Conservation (phyloP, 2,329 filamentous ascomycete genomes). For the Teratosphaeria pseudoeucalypti region DNA sequence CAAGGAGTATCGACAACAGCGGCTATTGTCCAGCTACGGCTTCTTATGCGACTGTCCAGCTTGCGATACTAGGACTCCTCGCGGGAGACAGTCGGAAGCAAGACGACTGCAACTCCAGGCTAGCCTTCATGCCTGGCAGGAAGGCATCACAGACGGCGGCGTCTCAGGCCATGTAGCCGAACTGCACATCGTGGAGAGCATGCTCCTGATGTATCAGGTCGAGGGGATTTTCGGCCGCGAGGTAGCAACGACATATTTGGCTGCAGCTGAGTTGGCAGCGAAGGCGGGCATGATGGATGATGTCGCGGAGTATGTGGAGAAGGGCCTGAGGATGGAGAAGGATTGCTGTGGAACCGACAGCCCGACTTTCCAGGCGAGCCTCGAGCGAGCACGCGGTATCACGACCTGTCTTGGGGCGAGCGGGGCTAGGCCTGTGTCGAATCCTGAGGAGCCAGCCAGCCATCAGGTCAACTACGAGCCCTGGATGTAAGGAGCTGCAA, state of each 20-base stretch:
- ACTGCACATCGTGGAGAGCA: constrained; percentile 2
- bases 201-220: constrained; percentile 9
- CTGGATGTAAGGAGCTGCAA: background rate
- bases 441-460: background rate
- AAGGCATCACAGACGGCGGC: background rate
- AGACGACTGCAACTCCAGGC: constrained; percentile 4
- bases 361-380: constrained; percentile 6
- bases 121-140: constrained; percentile 6
- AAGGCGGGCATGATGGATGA: constrained; percentile 3
- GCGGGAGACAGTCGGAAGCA: constrained; percentile 5
- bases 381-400: background rate
- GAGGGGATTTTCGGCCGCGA: constrained; percentile 9
- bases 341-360: constrained; percentile 8
- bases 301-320: constrained; percentile 1
- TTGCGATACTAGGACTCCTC: constrained; percentile 14
- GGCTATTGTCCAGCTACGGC: constrained; percentile 16
- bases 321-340: constrained; percentile 7
- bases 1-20: constrained; percentile 7
- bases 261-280: constrained; percentile 7
- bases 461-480: background rate
- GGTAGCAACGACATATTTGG: constrained; percentile 7
- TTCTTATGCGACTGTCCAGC: constrained; percentile 28
- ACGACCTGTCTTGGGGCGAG: background rate
- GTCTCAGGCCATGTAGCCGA: constrained; percentile 2
- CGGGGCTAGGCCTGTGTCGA: background rate